Evolutionary conservation across 805 yeast genomes (phyloP), one percentile per base, ranked within the genome.

Genomic region (Tetrapisispora arboricola): DNA sequence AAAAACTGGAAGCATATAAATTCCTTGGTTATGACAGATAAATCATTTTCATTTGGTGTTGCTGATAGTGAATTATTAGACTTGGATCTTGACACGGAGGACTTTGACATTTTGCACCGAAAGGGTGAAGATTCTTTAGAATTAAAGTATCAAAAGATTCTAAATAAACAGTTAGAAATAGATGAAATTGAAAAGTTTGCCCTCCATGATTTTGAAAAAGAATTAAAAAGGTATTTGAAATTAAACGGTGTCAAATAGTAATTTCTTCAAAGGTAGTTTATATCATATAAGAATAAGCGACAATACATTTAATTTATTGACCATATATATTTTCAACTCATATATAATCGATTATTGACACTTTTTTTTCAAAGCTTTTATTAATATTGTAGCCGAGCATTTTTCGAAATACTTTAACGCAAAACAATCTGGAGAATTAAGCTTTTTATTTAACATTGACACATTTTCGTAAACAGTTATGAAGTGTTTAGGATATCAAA

Each of bases 51-150:
- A 41, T 66, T 73, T 44, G 80, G 78, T 0, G 47, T 73, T 12
- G 64, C 67, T 16, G 75, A 71, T 22, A 66, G 68, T 35, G 78
- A 74, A 45, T 48, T 69, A n/a, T 66, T 65, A 17, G 75, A 70
- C 43, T 48, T 68, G 18, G 64, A 63, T 35, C 42, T 57, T 6
- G 67, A 58, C 33, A 50, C 54, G 4, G 48, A 47, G 7, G 64
- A 58, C 40, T 57, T 50, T 30, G 58, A 51, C 20, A 41, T 42
- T 22, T 30, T 52, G 15, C 46, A 48, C 17, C 38, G 38, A 3
- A 53, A 47, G 11, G 47, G 43, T 21, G 58, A 54, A 11, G 55
- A 46, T 11, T 52, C 49, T 17, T 45, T 55, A 16, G 63, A 61
- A 27, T 59, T 53, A 13, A 44, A 51, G 26, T 51, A 57, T 43